Base-by-base conservation (phyloP, 495 filamentous ascomycete genomes). In the Trichocladium antarcticum region DNA sequence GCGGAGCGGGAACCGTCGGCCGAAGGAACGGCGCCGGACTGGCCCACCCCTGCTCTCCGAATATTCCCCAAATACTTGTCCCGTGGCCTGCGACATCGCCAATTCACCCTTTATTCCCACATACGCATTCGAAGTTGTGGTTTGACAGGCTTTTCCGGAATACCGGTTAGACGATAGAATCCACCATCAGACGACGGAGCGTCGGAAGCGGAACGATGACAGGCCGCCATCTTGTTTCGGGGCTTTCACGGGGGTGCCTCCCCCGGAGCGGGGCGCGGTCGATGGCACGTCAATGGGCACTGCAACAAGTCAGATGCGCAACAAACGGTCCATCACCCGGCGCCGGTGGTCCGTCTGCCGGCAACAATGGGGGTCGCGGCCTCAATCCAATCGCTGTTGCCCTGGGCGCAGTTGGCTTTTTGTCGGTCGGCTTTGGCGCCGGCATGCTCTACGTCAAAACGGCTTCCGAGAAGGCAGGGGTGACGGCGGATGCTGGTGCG, bases 1-100 rank as follows among this genome's bases (percentile, higher is more conserved):
- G 10, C 44, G 45, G 45, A 9, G 10, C 44, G 45, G 45, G 15
- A 47, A 47, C 7, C 27, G 1, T 47, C 45, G 45, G 45, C 35
- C 45, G 24, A 28, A n/a, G 22, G 19, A 16, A 28, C n/a, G 35
- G n/a, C 15, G 14, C 14, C 9, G 12, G 4, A 17, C 27, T 10
- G 27, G 27, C 27, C 10, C 10, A 29, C 10, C 10, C 27, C 27
- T 10, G 10, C 5, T 29, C 31, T 32, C 10, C 5, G 10, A 32
- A 2, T n/a, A n/a, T n/a, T n/a, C n/a, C n/a, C n/a, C n/a, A n/a
- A n/a, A n/a, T n/a, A n/a, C n/a, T n/a, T n/a, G n/a, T n/a, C n/a
- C n/a, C n/a, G n/a, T n/a, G n/a, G n/a, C n/a, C n/a, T n/a, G n/a
- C n/a, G n/a, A n/a, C n/a, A n/a, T n/a, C n/a, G n/a, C n/a, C n/a